A percentile compares a stretch with the other conserved stretches of the same genome.
These are phyloP conservation scores for Sphaerulina musiva DNA, from an alignment of 2,329 filamentous ascomycete species.

Conservation along the genomic window DNA sequence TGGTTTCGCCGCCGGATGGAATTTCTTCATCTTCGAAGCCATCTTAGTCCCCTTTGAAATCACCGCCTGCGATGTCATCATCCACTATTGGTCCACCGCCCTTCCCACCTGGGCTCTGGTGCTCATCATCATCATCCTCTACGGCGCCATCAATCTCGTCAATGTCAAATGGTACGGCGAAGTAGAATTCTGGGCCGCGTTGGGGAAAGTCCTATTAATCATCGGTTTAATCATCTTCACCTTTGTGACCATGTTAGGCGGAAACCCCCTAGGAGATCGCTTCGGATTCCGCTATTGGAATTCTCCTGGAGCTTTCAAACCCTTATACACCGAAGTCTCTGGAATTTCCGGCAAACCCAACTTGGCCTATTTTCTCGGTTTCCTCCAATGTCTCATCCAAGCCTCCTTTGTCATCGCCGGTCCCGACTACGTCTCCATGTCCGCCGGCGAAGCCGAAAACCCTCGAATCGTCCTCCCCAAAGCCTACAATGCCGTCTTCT, in stretches of 20 bases:
- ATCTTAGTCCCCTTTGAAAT: conserved; percentile 30
- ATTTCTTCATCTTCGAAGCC: conserved; percentile 30
- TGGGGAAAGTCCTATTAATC: conserved; percentile 60
- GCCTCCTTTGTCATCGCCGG: conserved; percentile 63
- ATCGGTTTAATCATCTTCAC: conserved; percentile 68
- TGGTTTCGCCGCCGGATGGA: conserved; percentile 37
- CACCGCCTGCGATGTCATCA: conserved; percentile 54
- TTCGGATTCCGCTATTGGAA: conserved; percentile 68
- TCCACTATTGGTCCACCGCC: conserved; percentile 50
- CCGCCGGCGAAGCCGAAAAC: conserved; percentile 64
- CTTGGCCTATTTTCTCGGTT: conserved; percentile 68
- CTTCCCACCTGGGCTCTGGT: conserved; percentile 55
- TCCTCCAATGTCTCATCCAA: conserved; percentile 66
- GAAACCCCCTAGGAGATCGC: conserved; percentile 63
- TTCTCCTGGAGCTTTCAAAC: conserved; percentile 55
- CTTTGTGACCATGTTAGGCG: conserved; percentile 72
- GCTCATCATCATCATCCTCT: conserved; percentile 52
- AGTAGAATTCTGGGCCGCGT: conserved; percentile 60
- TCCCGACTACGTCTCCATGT: conserved; percentile 60
- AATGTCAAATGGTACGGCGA: conserved; percentile 71
- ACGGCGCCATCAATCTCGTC: conserved; percentile 60
- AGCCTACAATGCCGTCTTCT: conserved; percentile 73
- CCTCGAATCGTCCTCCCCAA: conserved; percentile 63
- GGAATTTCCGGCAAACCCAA: conserved; percentile 44
- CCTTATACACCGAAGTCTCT: conserved; percentile 41